Conservation (phyloP, 208 protist genomes). For the Crithidia fasciculata region DNA sequence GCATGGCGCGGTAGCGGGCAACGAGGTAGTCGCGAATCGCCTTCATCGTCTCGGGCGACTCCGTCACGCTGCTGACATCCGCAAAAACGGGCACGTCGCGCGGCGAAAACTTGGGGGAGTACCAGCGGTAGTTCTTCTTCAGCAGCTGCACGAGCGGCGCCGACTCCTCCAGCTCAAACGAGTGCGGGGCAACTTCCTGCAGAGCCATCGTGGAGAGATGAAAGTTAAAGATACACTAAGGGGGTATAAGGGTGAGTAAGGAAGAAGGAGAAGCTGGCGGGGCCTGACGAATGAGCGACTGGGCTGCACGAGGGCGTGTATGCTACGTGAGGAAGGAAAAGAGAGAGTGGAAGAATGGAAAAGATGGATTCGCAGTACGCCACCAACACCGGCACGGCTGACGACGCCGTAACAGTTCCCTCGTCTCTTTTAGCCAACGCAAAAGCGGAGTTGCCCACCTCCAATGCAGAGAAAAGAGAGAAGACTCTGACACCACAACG, state of each 20-base stretch:
- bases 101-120: slow-evolving; percentile 87
- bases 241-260: background rate
- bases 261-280: no score
- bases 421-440: no score
- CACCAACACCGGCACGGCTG: no score
- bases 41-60: slow-evolving; percentile 79
- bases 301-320: no score
- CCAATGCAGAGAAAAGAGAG: no score
- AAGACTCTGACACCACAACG: no score
- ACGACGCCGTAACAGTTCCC: no score
- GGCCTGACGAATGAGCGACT: no score
- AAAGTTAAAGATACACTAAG: background rate
- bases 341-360: no score
- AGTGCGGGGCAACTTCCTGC: slow-evolving; percentile 51
- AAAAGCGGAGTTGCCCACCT: no score
- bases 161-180: slow-evolving; percentile 53
- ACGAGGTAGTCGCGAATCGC: slow-evolving; percentile 86
- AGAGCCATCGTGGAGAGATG: slow-evolving; percentile 46
- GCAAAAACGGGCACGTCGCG: slow-evolving; percentile 89
- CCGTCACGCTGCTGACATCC: slow-evolving; percentile 87
- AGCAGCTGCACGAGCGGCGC: slow-evolving; percentile 55
- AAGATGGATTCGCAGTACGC: no score
- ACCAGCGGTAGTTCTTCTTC: slow-evolving; percentile 83
- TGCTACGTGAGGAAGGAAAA: no score
- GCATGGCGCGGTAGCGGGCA: slow-evolving; percentile 70